Evolutionary conservation across 345 rosid genomes (phyloP), one percentile per base, ranked within the genome.

Genomic region (Hibiscus mutabilis): DNA sequence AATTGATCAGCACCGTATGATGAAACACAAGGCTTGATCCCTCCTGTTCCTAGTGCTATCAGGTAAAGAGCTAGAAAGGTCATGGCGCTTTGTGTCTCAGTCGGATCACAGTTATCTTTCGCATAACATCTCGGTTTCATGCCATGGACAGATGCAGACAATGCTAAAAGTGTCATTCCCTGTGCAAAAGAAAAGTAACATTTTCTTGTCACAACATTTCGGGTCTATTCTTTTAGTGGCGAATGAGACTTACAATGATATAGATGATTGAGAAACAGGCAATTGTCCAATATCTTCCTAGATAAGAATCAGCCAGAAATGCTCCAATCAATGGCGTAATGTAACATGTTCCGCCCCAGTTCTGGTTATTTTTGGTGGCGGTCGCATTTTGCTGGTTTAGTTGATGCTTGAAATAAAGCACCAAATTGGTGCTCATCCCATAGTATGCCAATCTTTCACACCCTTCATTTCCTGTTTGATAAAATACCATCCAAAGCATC

Each of bases 401-500:
- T 9, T 14, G 62, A 19, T 70, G 35, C 44, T 66, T 57, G 33
- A 78, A 65, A 18, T 74, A 74, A 6, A 14, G 47, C 61, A 74
- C 81, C 68, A 78, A 63, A 69, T 78, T 78, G 22, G 72, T 73
- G 19, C 77, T 71, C 77, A 78, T 78, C 61, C 81, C 81, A 70
- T 78, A 74, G 61, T 78, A 78, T 24, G 81, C 81, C 78, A 78
- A n/a, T n/a, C 81, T 70, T 40, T 78, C 81, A 37, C 77, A 78
- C 3, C 71, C 55, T 49, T 78, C 81, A 47, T 74, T 74, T 56
- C 81, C 81, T 78, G 81, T 73, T 58, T 31, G 11, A 55, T 51
- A 11, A 33, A 68, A 64, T 24, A 53, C 67, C 27, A 65, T 42
- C 6, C 4, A 42, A 44, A 22, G 29, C 29, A 37, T 40, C 55